Evolutionary conservation across 352 stramenopile species (phyloP), one percentile per base, ranked within the genome.

Genomic region (Pythium coloratum): DNA sequence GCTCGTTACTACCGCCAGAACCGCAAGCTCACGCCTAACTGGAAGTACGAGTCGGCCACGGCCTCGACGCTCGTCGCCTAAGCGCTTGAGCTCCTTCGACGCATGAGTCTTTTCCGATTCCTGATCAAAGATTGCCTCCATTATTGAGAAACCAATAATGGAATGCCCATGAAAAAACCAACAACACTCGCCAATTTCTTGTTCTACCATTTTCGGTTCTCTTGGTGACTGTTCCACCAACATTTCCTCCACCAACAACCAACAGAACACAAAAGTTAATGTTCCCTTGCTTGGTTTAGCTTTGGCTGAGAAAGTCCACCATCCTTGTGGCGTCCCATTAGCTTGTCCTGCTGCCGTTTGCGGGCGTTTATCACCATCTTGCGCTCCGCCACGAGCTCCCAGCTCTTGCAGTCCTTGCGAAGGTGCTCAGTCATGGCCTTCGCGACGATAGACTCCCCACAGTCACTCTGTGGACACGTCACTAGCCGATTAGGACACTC

Each of bases 1-100:
- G 96, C 97, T 67, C 95, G 95, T 86, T 99, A 99, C 91, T 99
- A 99, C 96, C 95, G 98, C 80, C 95, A 96, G 78, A 99, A 98
- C 82, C 92, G 97, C 79, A 99, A 99, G 91, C 93, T 99, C 72
- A 89, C 96, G 70, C 91, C 97, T 50, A 99, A 99, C 92, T 99
- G 97, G 97, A 99, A 98, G 89, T 99, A 99, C 88, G 96, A 99
- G 86, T 99, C 94, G 62, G 88, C 95, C 71, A 99, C 97, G 69
- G 97, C 98, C 72, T 99, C 95, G 72, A 98, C 98, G 24, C 94
- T 99, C 62, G 98, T 99, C 66, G 97, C 98, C 47, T 99, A 99
- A 99, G 84, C 63, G 57, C 26, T 50, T 55, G 30, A 44, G 44
- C 47, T 55, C 32, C 28, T 6, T n/a, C 20, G 42, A 40, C 34